A percentile compares a stretch with the other conserved stretches of the same genome.
These are phyloP conservation scores for Vinca minor DNA, from an alignment of 257 asterid species.

Conservation along the genomic window DNA sequence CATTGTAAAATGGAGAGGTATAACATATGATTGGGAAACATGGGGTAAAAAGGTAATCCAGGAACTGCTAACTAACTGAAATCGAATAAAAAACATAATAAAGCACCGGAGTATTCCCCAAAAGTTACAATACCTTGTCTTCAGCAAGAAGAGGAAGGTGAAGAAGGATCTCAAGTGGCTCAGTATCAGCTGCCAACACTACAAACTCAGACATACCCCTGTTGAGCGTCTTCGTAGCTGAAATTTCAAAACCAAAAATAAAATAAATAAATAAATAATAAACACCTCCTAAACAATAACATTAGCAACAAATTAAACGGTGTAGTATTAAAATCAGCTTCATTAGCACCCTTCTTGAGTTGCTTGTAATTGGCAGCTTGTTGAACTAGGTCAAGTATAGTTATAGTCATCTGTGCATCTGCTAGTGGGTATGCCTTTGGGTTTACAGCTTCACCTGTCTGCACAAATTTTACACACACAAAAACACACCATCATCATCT, in stretches of 20 bases:
- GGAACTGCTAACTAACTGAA: too few relatives aligned
- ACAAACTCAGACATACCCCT: conserved; percentile 86
- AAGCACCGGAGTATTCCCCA: too few relatives aligned
- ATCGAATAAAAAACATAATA: too few relatives aligned
- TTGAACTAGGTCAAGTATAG: conserved; percentile 77
- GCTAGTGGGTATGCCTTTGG: conserved; percentile 35
- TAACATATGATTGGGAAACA: too few relatives aligned
- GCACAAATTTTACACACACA: background rate
- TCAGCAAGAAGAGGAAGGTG: conserved; percentile 95
- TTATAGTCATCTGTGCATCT: conserved; percentile 66
- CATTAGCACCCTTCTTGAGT: conserved; percentile 95
- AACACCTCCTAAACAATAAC: background rate
- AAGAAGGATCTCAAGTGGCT: conserved; percentile 90
- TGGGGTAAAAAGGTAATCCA: too few relatives aligned
- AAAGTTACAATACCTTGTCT: too few relatives aligned
- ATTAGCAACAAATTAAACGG: background rate
- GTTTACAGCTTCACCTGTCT: conserved; percentile 13
- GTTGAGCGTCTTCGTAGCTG: conserved; percentile 92
- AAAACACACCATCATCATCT: too few relatives aligned
- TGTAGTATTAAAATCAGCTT: conserved; percentile 20
- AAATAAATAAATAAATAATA: too few relatives aligned
- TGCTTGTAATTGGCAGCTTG: conserved; percentile 91
- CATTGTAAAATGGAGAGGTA: too few relatives aligned
- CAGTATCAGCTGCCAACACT: conserved; percentile 92
- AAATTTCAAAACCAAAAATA: conserved; percentile 4